phyloP scores from a whole-genome alignment of 345 rosid species.

The Syzygium jambos region DNA sequence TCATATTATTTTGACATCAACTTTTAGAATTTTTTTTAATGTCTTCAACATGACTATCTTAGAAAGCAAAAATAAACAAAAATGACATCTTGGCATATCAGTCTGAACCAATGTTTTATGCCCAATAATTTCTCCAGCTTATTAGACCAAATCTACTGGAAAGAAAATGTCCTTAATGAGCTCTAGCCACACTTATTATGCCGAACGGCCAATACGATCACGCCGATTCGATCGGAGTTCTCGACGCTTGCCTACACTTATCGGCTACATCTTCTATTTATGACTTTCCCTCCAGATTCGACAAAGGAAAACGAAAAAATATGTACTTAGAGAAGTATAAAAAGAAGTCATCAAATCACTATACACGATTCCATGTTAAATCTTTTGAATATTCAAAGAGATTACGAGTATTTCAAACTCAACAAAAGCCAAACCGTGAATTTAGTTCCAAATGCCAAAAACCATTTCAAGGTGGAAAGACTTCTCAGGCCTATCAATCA shows the following conservation, averaged over 20 bases:
- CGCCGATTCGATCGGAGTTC: fast-evolving
- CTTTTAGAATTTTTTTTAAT: too few relatives aligned
- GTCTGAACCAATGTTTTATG: neutral
- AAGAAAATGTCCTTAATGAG: neutral
- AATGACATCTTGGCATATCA: neutral
- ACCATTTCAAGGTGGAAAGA: neutral
- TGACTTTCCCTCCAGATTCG: too few relatives aligned
- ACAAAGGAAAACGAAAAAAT: too few relatives aligned
- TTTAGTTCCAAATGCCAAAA: too few relatives aligned
- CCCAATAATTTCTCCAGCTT: neutral
- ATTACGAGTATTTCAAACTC: neutral
- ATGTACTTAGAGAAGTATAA: neutral
- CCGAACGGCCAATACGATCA: fast-evolving
- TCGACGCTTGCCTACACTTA: neutral
- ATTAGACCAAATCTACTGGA: neutral
- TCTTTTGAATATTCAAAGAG: neutral
- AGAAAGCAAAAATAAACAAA: neutral
- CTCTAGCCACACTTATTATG: neutral
- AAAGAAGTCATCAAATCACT: neutral
- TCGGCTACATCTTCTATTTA: neutral
- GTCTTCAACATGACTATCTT: neutral
- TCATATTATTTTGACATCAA: neutral
- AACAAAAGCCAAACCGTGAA: too few relatives aligned
- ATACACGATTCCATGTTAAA: neutral
- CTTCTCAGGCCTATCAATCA: neutral